Conservation (phyloP, 129 eudicot species). For the Escallonia rubra region DNA sequence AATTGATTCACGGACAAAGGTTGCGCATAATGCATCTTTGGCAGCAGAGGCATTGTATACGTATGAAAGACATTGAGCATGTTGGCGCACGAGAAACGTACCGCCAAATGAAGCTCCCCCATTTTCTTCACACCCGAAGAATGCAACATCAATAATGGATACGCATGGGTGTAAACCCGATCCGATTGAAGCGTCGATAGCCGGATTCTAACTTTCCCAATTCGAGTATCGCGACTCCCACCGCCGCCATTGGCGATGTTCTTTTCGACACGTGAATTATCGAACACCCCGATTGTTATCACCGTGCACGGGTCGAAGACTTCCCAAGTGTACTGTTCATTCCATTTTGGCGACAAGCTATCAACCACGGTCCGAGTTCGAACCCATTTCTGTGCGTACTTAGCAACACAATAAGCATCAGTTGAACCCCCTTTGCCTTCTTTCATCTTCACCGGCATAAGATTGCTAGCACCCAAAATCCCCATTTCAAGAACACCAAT, state of each 20-base stretch:
- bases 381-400: constrained; percentile 95
- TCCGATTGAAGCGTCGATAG: constrained; percentile 81
- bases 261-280: constrained; percentile 74
- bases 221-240: constrained; percentile 55
- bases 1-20: constrained; percentile 79
- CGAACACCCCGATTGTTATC: constrained; percentile 84
- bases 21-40: constrained; percentile 89
- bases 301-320: constrained; percentile 98
- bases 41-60: constrained; percentile 82
- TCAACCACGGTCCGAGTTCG: constrained; percentile 88
- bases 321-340: constrained; percentile 99
- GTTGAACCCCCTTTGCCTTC: constrained; percentile 87
- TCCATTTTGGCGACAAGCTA: constrained; percentile 79
- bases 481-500: constrained; percentile 94
- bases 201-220: constrained; percentile 85
- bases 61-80: constrained; percentile 72
- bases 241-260: constrained; percentile 28
- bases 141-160: constrained; percentile 84
- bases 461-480: constrained; percentile 80
- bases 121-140: constrained; percentile 91
- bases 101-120: constrained; percentile 99
- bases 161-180: constrained; percentile 82
- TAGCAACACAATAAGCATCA: constrained; percentile 88
- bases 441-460: constrained; percentile 85
- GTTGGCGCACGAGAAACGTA: constrained; percentile 81